Base-by-base conservation (phyloP, 257 asterid genomes). In the Nicotiana obtusifolia region DNA sequence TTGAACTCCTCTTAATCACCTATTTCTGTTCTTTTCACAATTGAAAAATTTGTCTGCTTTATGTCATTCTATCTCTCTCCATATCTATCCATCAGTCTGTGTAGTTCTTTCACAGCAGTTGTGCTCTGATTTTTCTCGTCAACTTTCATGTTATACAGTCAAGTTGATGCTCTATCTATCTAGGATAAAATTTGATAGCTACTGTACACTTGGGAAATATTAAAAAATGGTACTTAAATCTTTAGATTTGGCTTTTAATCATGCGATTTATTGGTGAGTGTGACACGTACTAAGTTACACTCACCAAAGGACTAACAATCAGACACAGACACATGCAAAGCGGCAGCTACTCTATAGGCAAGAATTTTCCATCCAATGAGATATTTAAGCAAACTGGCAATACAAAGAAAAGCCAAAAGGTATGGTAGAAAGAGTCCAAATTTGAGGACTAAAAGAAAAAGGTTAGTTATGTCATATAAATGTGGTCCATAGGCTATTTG, bases 401-500 rank as follows among this genome's bases (percentile, higher is more conserved):
- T 35, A 8, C 1, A 13, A 60, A 35, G 22, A 78, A 57, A 78
- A 57, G 57, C 60, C 67, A 60, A 78, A 62, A n/a, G 2, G 14
- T 14, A 37, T 28, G 73, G 73, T n/a, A 60, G 41, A 9, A 35
- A 35, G 41, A 78, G 53, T 78, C 73, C 71, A 71, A 71, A 54
- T 30, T 33, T 81, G 37, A 56, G 28, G 76, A 87, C 57, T 77
- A 82, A 2, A 35, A 20, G 35, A 31, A 66, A 52, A n/a, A 10
- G 75, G 33, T 57, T 64, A 33, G 49, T 41, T 41, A 1, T 41
- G 49, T 41, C 49, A 41, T 41, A 41, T 41, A 41, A 2, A 49
- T 65, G 89, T 88, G 91, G 90, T 91, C 91, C 93, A 89, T 67
- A 59, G 77, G 22, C 94, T 88, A 90, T 5, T 16, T 24, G 37